Evolutionary conservation across 2,329 filamentous ascomycete genomes (phyloP).

Genomic region (Elsinoe batatas): DNA sequence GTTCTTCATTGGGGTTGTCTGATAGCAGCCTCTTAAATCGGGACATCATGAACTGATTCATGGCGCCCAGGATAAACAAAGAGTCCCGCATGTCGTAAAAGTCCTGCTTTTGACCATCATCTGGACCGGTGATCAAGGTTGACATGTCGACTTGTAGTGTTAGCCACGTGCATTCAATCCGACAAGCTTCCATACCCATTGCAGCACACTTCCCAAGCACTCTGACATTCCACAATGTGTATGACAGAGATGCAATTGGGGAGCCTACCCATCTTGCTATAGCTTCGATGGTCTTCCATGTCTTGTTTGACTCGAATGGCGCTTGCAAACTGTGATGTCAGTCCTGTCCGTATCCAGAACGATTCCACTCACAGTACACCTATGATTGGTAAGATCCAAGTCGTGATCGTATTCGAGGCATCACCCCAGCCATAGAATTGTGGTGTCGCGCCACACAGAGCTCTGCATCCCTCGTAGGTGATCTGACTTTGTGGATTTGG

Average conservation of each 20-base stretch:
- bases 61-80: conserved; percentile 35
- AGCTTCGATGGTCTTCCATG: conserved; percentile 28
- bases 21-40: conserved; percentile 7
- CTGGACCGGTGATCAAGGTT: conserved; percentile 23
- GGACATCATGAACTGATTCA: conserved; percentile 37
- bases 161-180: background rate
- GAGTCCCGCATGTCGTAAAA: conserved; percentile 34
- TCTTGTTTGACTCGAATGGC: conserved; percentile 33
- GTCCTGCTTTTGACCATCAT: conserved; percentile 24
- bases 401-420: conserved; percentile 29
- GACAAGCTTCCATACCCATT: conserved; percentile 19
- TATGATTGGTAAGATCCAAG: conserved; percentile 32
- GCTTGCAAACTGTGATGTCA: conserved; percentile 25
- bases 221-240: conserved; percentile 34
- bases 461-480: conserved; percentile 1
- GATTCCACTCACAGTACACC: conserved; percentile 23
- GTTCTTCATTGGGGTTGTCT: conserved; percentile 22
- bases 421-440: conserved; percentile 25
- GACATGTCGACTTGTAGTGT: conserved; percentile 29
- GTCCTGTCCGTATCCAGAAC: background rate
- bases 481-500: background rate
- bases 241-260: conserved; percentile 29
- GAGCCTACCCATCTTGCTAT: conserved; percentile 30
- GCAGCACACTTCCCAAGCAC: conserved; percentile 31
- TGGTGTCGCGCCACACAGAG: background rate